Evolutionary conservation across 371 early-diverging fungal genomes (phyloP).

Genomic region (Mucor mucedo): DNA sequence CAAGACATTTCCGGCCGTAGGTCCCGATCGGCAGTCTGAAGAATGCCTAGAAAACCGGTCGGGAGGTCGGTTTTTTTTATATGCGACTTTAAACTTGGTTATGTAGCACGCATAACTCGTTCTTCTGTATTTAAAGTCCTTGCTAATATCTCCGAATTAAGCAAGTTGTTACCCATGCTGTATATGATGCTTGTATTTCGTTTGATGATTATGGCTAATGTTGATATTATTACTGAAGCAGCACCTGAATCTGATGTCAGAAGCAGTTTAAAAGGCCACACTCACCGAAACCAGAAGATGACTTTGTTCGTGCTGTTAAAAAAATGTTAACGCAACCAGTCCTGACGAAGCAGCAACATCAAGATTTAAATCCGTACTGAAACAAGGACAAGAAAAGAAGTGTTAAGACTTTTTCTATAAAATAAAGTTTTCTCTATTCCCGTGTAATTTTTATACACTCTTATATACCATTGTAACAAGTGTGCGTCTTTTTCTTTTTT

Average conservation of each 20-base stretch:
- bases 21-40: too few species aligned
- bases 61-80: too few species aligned
- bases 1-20: too few species aligned
- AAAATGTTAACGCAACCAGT: background rate
- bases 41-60: too few species aligned
- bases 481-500: too few species aligned
- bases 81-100: slow-evolving; percentile 12
- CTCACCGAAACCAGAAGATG: too few species aligned
- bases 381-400: slow-evolving; percentile 4
- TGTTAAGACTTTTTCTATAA: background rate
- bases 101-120: slow-evolving; percentile 1
- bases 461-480: too few species aligned
- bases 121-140: background rate
- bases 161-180: background rate
- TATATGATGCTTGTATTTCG: too few species aligned
- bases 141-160: background rate
- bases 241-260: too few species aligned
- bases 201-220: too few species aligned
- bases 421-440: slow-evolving; percentile 3
- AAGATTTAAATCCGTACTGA: slow-evolving; percentile 5
- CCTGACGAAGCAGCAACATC: background rate
- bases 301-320: background rate
- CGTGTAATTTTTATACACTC: background rate
- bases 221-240: too few species aligned
- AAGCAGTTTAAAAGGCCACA: too few species aligned